A percentile compares a stretch with the other conserved stretches of the same genome.
Evolutionary conservation across 2,329 filamentous ascomycete species (phyloP).

Genomic region (Hirsutella thompsonii): DNA sequence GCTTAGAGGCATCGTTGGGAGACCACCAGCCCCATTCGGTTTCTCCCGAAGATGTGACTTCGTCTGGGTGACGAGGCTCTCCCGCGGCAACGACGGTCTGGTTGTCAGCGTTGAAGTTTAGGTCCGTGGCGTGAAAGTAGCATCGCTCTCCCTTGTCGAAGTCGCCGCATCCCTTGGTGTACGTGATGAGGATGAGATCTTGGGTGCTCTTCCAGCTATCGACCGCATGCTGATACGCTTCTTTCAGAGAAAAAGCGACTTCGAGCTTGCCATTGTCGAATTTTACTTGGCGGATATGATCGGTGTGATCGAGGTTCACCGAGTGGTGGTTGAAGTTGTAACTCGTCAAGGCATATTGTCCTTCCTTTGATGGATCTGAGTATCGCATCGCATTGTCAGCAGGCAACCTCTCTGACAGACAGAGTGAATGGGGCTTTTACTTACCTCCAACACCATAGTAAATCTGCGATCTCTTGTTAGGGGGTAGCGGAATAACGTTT

Average conservation of each 20-base stretch:
- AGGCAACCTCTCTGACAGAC: neutral
- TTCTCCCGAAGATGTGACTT: slow-evolving; percentile 9
- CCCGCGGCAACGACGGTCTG: slow-evolving; percentile 8
- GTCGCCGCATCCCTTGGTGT: slow-evolving; percentile 12
- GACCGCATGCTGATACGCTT: slow-evolving; percentile 10
- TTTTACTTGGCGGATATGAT: slow-evolving; percentile 5
- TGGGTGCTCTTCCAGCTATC: slow-evolving; percentile 9
- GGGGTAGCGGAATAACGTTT: no score
- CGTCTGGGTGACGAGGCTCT: slow-evolving; percentile 8
- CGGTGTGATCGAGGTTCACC: slow-evolving; percentile 16
- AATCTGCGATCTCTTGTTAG: neutral
- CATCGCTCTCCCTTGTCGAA: slow-evolving; percentile 14
- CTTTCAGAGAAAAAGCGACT: slow-evolving; percentile 7
- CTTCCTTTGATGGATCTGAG: slow-evolving; percentile 9
- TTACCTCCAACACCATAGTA: neutral
- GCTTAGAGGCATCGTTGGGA: slow-evolving; percentile 2
- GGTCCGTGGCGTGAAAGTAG: slow-evolving; percentile 13
- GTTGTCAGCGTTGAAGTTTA: slow-evolving; percentile 7
- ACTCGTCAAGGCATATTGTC: slow-evolving; percentile 12
- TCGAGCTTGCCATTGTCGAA: slow-evolving; percentile 3
- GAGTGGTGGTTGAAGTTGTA: slow-evolving; percentile 14
- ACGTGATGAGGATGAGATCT: slow-evolving; percentile 13
- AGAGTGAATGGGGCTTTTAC: neutral
- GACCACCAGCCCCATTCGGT: slow-evolving; percentile 13
- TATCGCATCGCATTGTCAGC: neutral